phyloP scores from a whole-genome alignment of 306 rosid species.

The Quercus gilva region DNA sequence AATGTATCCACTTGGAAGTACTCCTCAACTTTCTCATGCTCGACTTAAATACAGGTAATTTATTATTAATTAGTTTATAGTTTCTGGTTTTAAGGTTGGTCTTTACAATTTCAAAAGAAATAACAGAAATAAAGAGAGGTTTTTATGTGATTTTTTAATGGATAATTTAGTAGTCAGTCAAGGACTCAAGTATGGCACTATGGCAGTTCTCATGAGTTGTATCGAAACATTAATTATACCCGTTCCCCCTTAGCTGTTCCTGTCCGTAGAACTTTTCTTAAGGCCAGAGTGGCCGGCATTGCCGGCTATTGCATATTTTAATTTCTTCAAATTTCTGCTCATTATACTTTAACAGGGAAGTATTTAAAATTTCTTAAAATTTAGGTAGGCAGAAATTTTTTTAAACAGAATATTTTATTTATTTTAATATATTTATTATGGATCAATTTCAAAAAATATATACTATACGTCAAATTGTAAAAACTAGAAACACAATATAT shows the following conservation, averaged over 20 bases:
- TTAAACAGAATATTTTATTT: too few relatives aligned
- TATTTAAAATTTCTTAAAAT: too few relatives aligned
- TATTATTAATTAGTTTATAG: conserved; percentile 11
- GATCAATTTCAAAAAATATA: too few relatives aligned
- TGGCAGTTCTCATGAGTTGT: conserved; percentile 44
- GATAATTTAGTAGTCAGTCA: not conserved
- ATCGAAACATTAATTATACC: conserved; percentile 30
- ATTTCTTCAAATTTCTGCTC: too few relatives aligned
- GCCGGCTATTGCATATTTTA: not conserved
- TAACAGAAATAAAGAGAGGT: not conserved
- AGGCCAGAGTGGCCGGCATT: conserved; percentile 31
- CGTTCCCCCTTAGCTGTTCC: not conserved
- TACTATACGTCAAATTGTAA: too few relatives aligned
- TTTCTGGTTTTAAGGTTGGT: conserved; percentile 21
- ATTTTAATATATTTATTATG: too few relatives aligned
- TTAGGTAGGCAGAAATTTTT: too few relatives aligned
- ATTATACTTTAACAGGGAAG: too few relatives aligned
- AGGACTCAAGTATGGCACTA: conserved; percentile 20
- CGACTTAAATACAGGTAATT: conserved; percentile 29
- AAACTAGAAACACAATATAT: too few relatives aligned
- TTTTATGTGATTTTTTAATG: not conserved
- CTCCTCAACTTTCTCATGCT: conserved; percentile 41
- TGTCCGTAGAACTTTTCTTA: conserved; percentile 6
- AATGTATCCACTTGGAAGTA: conserved; percentile 12
- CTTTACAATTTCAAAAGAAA: not conserved